phyloP scores from a whole-genome alignment of 257 asterid species.

The Forsythia suspensa region DNA sequence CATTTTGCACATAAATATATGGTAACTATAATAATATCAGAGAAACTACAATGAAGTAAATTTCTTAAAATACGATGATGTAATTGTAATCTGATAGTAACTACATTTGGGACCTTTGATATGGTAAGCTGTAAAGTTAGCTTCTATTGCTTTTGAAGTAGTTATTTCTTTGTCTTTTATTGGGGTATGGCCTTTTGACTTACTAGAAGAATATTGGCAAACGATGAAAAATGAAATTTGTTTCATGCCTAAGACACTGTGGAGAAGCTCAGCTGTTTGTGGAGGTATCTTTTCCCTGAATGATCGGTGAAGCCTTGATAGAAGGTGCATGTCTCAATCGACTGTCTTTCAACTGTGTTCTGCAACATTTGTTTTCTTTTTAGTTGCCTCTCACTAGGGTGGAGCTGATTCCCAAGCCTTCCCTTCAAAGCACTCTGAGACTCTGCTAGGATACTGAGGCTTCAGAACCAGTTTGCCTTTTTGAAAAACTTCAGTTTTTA shows the following conservation, averaged over 20 bases:
- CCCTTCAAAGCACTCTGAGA: not conserved
- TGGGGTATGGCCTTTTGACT: not conserved
- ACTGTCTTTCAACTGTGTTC: not conserved
- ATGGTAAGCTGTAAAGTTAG: not conserved
- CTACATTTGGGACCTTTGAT: not conserved
- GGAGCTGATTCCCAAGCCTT: not conserved
- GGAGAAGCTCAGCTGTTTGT: not conserved
- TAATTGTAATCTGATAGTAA: not conserved
- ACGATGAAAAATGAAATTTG: not conserved
- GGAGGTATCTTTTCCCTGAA: not conserved
- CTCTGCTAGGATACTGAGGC: not conserved
- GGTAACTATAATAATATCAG: not conserved
- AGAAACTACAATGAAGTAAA: not conserved
- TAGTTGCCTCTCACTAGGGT: not conserved
- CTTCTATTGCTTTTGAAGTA: not conserved
- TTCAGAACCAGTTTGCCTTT: not conserved
- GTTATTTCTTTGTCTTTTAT: not conserved
- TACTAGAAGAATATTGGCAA: not conserved
- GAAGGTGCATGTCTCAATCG: not conserved
- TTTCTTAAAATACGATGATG: not conserved
- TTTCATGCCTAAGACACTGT: not conserved
- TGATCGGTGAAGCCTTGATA: too few relatives aligned
- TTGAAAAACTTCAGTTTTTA: not conserved
- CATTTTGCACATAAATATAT: not conserved
- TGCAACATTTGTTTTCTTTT: not conserved